Percentiles rank a stretch among this genome's conserved stretches.
These are phyloP conservation scores for Albugo laibachii DNA, from an alignment of 352 stramenopile species.

Conservation along the genomic window DNA sequence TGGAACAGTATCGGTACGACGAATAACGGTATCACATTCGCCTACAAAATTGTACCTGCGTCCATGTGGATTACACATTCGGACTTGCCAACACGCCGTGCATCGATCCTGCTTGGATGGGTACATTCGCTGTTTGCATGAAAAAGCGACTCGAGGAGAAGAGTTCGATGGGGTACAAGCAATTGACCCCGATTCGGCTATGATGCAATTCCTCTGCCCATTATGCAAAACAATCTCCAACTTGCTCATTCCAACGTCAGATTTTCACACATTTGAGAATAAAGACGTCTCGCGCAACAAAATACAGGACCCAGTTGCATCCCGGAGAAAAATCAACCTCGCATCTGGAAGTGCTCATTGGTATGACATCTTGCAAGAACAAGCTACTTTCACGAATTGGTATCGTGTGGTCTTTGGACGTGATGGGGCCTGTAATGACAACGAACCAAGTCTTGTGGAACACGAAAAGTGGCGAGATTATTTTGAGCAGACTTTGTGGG, in stretches of 20 bases:
- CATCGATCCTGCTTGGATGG: conserved; percentile 74
- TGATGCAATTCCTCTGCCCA: conserved; percentile 84
- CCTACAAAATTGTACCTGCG: conserved; percentile 54
- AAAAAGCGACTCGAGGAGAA: conserved; percentile 74
- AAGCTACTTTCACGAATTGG: conserved; percentile 42
- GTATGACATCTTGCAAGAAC: conserved; percentile 36
- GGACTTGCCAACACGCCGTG: conserved; percentile 72
- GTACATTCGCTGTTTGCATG: conserved; percentile 70
- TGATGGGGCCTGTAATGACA: conserved; percentile 6
- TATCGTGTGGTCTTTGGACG: conserved; percentile 39
- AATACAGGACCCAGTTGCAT: not conserved
- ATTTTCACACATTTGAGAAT: conserved; percentile 9
- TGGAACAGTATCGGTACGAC: too few species aligned
- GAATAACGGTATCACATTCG: not conserved
- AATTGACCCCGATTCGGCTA: conserved; percentile 70
- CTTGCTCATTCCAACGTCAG: conserved; percentile 69
- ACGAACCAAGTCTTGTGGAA: conserved; percentile 23
- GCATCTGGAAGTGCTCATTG: conserved; percentile 11
- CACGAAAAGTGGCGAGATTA: conserved; percentile 74
- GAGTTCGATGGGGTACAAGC: conserved; percentile 78
- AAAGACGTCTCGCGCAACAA: not conserved
- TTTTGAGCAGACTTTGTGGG: conserved; percentile 75
- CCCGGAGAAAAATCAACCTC: not conserved
- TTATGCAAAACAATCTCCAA: conserved; percentile 86
- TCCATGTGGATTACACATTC: conserved; percentile 60